Percentiles rank a stretch among this genome's conserved stretches.
Conservation (phyloP, 169 alveolate genomes). For the Cystoisospora suis region DNA sequence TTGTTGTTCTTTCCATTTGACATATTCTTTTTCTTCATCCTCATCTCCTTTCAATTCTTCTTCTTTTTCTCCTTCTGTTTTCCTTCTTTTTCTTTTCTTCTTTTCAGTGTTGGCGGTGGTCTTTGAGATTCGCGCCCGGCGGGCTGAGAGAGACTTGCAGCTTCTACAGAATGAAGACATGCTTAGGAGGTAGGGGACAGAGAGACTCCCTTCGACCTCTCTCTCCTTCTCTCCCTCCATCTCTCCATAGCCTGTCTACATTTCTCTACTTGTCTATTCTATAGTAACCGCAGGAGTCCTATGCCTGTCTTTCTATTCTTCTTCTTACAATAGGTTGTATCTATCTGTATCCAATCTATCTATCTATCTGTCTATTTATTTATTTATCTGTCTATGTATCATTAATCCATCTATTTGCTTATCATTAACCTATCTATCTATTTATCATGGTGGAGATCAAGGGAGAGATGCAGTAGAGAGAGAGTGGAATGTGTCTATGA, state of each 20-base stretch:
- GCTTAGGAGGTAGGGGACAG: slow-evolving; percentile 35
- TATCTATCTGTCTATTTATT: background rate
- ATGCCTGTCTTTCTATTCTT: background rate
- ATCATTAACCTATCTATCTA: too few relatives aligned
- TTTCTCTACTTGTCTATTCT: background rate
- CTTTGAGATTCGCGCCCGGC: slow-evolving; percentile 71
- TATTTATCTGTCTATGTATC: too few relatives aligned
- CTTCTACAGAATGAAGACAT: slow-evolving; percentile 74
- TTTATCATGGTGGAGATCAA: too few relatives aligned
- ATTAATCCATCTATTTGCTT: too few relatives aligned
- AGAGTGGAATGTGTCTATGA: too few relatives aligned
- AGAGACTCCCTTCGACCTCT: background rate
- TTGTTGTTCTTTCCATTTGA: background rate
- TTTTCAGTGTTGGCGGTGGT: slow-evolving; percentile 61
- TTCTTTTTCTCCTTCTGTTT: background rate
- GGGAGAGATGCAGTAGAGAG: too few relatives aligned
- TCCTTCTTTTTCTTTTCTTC: background rate
- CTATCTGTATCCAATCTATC: background rate
- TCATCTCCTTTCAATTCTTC: background rate
- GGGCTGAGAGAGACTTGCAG: slow-evolving; percentile 73
- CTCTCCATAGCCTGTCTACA: background rate
- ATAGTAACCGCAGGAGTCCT: too few relatives aligned
- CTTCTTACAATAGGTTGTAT: background rate
- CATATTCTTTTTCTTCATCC: background rate
- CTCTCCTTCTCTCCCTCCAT: background rate